A percentile compares a stretch with the other conserved stretches of the same genome.
These are phyloP conservation scores for Fusarium armeniacum DNA, from an alignment of 2,329 filamentous ascomycete genomes.

Conservation along the genomic window DNA sequence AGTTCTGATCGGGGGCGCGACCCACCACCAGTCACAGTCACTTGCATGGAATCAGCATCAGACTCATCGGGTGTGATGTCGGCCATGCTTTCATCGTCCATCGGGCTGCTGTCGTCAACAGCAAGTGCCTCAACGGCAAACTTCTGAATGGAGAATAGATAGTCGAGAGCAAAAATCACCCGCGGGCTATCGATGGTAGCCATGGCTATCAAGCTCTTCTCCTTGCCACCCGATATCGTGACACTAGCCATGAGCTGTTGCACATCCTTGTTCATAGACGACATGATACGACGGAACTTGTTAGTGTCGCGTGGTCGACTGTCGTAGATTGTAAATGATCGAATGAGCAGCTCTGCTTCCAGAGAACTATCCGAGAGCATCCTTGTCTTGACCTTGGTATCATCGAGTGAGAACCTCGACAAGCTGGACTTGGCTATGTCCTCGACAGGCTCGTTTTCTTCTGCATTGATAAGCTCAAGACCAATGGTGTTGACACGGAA, in stretches of 20 bases:
- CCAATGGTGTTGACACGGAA: conserved; percentile 92
- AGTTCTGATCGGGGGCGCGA: conserved; percentile 53
- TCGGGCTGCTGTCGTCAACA: conserved; percentile 67
- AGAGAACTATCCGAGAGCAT: conserved; percentile 93
- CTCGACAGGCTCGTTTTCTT: conserved; percentile 81
- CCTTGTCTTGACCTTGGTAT: conserved; percentile 90
- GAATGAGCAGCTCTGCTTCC: conserved; percentile 92
- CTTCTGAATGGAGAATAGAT: conserved; percentile 88
- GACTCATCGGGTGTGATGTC: conserved; percentile 70
- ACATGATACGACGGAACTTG: conserved; percentile 99
- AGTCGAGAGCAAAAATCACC: conserved; percentile 95
- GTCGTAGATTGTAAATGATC: conserved; percentile 95
- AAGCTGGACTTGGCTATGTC: conserved; percentile 84
- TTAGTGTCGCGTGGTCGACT: conserved; percentile 90
- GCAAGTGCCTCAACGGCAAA: conserved; percentile 82
- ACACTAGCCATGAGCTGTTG: conserved; percentile 99
- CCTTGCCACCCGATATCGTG: conserved; percentile 87
- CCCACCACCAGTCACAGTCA: conserved; percentile 57
- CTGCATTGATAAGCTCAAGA: conserved; percentile 85
- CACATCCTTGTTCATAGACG: conserved; percentile 91
- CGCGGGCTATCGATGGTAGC: conserved; percentile 94
- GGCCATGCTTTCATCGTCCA: conserved; percentile 66
- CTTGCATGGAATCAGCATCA: conserved; percentile 70
- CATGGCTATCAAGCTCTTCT: conserved; percentile 88
- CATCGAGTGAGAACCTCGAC: conserved; percentile 93